Evolutionary conservation across 2,329 filamentous ascomycete genomes (phyloP), one percentile per base, ranked within the genome.

Genomic region (Fusarium gaditjirri): DNA sequence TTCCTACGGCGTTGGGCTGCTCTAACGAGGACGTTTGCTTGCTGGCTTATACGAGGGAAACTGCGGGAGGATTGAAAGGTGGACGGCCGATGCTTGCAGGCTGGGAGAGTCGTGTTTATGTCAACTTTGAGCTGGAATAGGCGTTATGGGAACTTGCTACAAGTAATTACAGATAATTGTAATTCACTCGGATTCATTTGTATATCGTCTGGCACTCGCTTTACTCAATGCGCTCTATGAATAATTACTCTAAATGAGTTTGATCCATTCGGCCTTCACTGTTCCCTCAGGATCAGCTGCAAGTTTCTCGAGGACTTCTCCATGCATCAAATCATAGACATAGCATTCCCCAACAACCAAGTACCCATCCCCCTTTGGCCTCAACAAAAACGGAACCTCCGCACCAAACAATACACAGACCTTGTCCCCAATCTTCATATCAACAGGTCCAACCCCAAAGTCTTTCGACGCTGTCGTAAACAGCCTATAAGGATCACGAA

Each of bases 31-130:
- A 79, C 2, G 67, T 70, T 0, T 65, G 46, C 3, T 14, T 82
- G 21, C 72, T 83, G 10, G 43, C 78, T 7, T 72, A 74, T 23
- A 83, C 81, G 2, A 47, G 21, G 4, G 29, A 31, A 0, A 31
- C n/a, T 7, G 16, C 41, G 1, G 3, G 16, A 1, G 39, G 46
- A 2, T 13, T 56, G 8, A 73, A 75, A 9, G 54, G n/a, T 2
- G 65, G 60, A 17, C 44, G 25, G 2, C 46, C 64, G 1, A 33
- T 33, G 3, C 39, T 77, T 1, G 3, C 3, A 11, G 75, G 75
- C 0, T 77, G 75, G 75, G 75, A 77, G 27, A 64, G 75, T 5
- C 65, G 70, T 6, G 58, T 76, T 2, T 77, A 77, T 52, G 46
- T 67, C 0, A 75, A 76, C 25, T 74, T 73, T 53, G 23, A 35